Conservation (phyloP, 1,284 basidiomycete genomes). For the Trichosporon ovoides region DNA sequence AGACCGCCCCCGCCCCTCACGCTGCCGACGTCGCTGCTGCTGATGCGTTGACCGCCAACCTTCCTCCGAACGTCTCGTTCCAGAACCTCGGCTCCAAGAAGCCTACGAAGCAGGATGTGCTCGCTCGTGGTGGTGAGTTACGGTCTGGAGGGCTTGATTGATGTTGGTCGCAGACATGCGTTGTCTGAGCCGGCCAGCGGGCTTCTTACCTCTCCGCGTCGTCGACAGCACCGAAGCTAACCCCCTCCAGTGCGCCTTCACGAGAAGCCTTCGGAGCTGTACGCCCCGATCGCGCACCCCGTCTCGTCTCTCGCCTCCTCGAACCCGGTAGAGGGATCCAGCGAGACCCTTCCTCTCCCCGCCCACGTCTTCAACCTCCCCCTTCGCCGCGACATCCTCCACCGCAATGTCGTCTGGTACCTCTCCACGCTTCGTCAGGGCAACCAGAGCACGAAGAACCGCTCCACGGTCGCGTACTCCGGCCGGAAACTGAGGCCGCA, state of each 20-base stretch:
- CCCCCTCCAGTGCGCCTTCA: constrained; percentile 13
- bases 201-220: too few relatives aligned
- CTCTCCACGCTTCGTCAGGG: constrained; percentile 74
- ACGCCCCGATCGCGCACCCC: constrained; percentile 36
- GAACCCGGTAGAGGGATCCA: constrained; percentile 32
- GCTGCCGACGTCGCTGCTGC: not conserved
- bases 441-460: constrained; percentile 66
- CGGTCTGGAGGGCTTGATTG: not conserved
- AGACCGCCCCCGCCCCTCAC: not conserved
- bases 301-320: constrained; percentile 39
- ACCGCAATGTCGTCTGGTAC: constrained; percentile 85
- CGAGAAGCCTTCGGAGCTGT: constrained; percentile 5
- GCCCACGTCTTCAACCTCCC: constrained; percentile 69
- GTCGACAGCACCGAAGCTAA: too few relatives aligned
- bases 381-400: constrained; percentile 84
- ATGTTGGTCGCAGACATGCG: too few relatives aligned
- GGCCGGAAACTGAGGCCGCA: constrained; percentile 83
- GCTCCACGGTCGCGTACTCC: constrained; percentile 82
- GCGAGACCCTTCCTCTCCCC: constrained; percentile 37
- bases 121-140: constrained; percentile 12
- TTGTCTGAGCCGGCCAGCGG: too few relatives aligned
- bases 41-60: not conserved
- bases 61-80: constrained; percentile 33
- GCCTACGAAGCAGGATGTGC: constrained; percentile 11
- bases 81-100: constrained; percentile 21